phyloP scores from a whole-genome alignment of 2,329 filamentous ascomycete genomes.

The Lachnellula hyalina region DNA sequence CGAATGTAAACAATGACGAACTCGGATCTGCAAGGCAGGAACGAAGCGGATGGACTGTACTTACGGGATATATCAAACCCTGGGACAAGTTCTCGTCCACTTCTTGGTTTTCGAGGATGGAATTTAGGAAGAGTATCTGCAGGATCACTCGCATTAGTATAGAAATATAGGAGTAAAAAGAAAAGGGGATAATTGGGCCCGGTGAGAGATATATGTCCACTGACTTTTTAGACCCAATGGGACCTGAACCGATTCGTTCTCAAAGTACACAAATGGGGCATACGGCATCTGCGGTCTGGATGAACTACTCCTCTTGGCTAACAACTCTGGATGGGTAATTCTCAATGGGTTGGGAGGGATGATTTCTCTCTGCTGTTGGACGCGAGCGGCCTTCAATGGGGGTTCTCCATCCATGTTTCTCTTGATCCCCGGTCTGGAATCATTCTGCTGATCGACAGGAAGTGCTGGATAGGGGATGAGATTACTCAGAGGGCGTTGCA shows the following conservation, averaged over 20 bases:
- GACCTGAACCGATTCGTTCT: constrained; percentile 22
- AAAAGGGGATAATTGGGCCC: neutral
- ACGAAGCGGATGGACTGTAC: constrained; percentile 6
- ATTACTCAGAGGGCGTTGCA: constrained; percentile 12
- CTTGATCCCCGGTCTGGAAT: neutral
- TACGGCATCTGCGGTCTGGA: constrained; percentile 21
- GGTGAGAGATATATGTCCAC: constrained; percentile 1
- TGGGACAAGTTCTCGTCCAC: constrained; percentile 27
- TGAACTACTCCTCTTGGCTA: constrained; percentile 16
- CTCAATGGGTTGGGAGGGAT: constrained; percentile 16
- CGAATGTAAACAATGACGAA: constrained; percentile 4
- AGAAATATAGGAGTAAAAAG: neutral
- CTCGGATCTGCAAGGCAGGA: neutral
- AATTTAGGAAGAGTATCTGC: constrained; percentile 30
- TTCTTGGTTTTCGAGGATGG: constrained; percentile 28
- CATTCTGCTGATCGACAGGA: constrained; percentile 7
- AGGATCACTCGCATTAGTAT: constrained; percentile 1
- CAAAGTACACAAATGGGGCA: constrained; percentile 27
- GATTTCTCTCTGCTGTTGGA: constrained; percentile 9
- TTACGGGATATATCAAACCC: constrained; percentile 28
- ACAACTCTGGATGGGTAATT: constrained; percentile 24
- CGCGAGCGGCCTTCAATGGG: neutral
- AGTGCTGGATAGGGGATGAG: constrained; percentile 13
- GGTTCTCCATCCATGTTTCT: constrained; percentile 1
- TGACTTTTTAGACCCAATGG: constrained; percentile 28